A percentile compares a stretch with the other conserved stretches of the same genome.
phyloP scores from a whole-genome alignment of 2,329 filamentous ascomycete genomes.

The Arthrobotrys megalospora region DNA sequence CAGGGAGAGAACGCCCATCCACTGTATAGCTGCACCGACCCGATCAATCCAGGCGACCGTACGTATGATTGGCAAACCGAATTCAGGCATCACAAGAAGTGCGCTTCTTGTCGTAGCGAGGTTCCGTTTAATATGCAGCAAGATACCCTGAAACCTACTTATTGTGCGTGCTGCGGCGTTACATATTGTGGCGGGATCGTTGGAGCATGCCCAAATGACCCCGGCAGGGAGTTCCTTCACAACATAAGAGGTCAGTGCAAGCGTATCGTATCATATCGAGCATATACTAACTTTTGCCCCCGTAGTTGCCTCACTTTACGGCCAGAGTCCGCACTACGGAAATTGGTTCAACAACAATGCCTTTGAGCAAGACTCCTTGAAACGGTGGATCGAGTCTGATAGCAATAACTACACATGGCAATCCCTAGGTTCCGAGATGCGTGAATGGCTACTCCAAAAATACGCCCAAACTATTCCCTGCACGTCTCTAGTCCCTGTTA shows the following conservation, averaged over 20 bases:
- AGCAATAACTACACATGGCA: slow-evolving; percentile 42
- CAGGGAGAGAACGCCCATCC: slow-evolving; percentile 22
- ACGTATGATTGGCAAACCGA: not conserved
- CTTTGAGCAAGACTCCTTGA: slow-evolving; percentile 35
- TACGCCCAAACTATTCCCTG: slow-evolving; percentile 20
- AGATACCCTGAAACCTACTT: slow-evolving; percentile 26
- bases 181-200: slow-evolving; percentile 31
- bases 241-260: slow-evolving; percentile 31
- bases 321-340: not conserved
- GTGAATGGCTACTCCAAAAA: slow-evolving; percentile 46
- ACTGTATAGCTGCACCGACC: slow-evolving; percentile 30
- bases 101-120: slow-evolving; percentile 11
- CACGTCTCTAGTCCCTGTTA: slow-evolving; percentile 2
- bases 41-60: slow-evolving; percentile 24
- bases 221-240: not conserved
- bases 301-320: slow-evolving; percentile 34
- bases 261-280: not conserved
- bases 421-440: slow-evolving; percentile 39
- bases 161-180: slow-evolving; percentile 35
- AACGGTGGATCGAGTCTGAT: slow-evolving; percentile 48
- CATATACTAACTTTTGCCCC: not conserved
- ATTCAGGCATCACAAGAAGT: slow-evolving; percentile 43
- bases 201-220: slow-evolving; percentile 8
- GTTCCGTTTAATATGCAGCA: slow-evolving; percentile 12
- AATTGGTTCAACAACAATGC: slow-evolving; percentile 41